phyloP scores from a whole-genome alignment of 1,284 basidiomycete genomes.

The Trichosporon ovoides region DNA sequence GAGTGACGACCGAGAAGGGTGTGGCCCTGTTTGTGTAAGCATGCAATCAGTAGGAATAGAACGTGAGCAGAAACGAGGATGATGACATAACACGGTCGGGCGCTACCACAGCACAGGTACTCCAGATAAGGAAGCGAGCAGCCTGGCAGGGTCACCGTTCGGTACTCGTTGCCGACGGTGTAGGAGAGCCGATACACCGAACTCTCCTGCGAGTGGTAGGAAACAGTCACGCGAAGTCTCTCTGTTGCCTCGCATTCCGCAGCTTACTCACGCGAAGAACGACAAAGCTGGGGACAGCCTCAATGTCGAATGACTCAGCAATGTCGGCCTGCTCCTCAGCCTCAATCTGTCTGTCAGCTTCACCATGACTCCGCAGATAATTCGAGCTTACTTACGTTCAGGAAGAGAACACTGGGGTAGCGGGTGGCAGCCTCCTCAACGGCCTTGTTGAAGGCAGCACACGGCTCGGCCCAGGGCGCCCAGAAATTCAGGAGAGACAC shows the following conservation, averaged over 20 bases:
- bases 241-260: no score
- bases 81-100: no score
- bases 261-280: conserved; percentile 63
- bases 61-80: background rate
- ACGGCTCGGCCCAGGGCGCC: conserved; percentile 87
- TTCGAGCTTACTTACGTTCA: conserved; percentile 58
- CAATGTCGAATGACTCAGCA: conserved; percentile 86
- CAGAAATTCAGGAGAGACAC: conserved; percentile 87
- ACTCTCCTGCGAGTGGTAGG: no score
- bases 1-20: conserved; percentile 72
- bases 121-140: no score
- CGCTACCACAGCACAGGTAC: no score
- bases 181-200: no score
- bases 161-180: no score
- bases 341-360: conserved; percentile 64
- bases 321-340: conserved; percentile 85
- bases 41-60: background rate
- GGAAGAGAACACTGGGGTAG: conserved; percentile 63
- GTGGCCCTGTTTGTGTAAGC: conserved; percentile 63
- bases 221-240: no score
- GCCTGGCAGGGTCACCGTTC: no score
- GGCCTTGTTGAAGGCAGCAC: conserved; percentile 76
- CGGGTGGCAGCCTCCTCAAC: conserved; percentile 66
- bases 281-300: conserved; percentile 82
- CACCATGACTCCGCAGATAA: background rate